These are phyloP conservation scores for Termitomyces sp. DNA, from an alignment of 768 basidiomycete genomes.

Conservation along the genomic window DNA sequence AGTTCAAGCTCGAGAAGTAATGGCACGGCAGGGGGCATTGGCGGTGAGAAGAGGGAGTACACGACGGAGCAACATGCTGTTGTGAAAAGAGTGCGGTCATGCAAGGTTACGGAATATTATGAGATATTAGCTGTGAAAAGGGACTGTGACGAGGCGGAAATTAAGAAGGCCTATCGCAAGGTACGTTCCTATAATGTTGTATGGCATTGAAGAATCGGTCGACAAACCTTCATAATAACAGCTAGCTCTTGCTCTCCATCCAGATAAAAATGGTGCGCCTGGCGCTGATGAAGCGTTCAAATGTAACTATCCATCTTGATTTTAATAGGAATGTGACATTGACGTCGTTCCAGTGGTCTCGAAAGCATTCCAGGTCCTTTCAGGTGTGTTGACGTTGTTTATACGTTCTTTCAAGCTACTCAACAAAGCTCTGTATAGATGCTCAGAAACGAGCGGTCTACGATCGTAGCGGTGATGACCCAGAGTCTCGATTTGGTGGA, in stretches of 20 bases:
- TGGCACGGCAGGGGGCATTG: conserved; percentile 56
- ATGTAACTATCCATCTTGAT: conserved; percentile 47
- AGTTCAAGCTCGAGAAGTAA: conserved; percentile 20
- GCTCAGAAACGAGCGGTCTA: conserved; percentile 85
- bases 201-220: not conserved
- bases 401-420: not conserved
- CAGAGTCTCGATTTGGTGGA: conserved; percentile 77
- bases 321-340: conserved; percentile 1
- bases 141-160: conserved; percentile 79
- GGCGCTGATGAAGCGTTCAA: conserved; percentile 99
- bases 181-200: conserved; percentile 36
- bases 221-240: conserved; percentile 23
- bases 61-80: conserved; percentile 79
- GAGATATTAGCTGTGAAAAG: conserved; percentile 80
- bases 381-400: conserved; percentile 41
- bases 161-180: conserved; percentile 97
- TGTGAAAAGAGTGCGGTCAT: conserved; percentile 81
- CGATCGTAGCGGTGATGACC: conserved; percentile 84
- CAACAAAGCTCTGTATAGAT: conserved; percentile 40
- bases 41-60: conserved; percentile 79
- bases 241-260: conserved; percentile 87
- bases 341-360: conserved; percentile 73
- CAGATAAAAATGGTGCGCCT: conserved; percentile 96
- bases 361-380: conserved; percentile 94
- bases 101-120: conserved; percentile 91